phyloP scores from a whole-genome alignment of 2,329 filamentous ascomycete genomes.

The Penicillium sp. region DNA sequence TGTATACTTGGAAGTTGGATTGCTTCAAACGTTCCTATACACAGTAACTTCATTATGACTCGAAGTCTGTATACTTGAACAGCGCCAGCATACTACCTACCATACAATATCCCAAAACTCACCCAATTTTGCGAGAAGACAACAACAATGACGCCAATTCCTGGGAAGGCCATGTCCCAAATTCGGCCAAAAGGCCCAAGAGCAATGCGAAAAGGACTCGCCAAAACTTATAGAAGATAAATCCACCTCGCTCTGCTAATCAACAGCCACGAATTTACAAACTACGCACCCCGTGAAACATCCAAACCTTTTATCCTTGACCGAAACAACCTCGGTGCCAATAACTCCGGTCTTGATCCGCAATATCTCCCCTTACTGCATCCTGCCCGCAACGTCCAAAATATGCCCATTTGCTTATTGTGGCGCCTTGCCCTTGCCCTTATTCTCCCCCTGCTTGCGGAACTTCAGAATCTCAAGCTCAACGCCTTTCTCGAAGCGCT shows the following conservation, averaged over 20 bases:
- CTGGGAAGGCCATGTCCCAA: neutral
- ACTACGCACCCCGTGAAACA: neutral
- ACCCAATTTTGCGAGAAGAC: neutral
- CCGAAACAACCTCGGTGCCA: neutral
- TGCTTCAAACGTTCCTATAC: neutral
- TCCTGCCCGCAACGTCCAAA: neutral
- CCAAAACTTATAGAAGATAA: neutral
- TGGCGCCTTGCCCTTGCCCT: conserved; percentile 20
- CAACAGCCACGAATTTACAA: conserved; percentile 1
- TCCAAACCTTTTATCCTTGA: neutral
- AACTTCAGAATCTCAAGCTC: conserved; percentile 73
- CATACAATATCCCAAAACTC: neutral
- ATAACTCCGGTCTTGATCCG: conserved; percentile 1
- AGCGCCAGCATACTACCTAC: neutral
- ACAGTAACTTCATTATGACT: neutral
- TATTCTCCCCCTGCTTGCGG: conserved; percentile 47
- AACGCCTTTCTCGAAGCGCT: conserved; percentile 72
- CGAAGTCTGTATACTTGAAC: neutral
- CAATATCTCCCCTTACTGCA: conserved; percentile 6
- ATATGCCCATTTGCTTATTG: neutral
- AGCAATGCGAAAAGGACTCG: neutral
- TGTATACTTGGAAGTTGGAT: neutral
- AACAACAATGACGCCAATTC: neutral
- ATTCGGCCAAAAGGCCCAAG: neutral
- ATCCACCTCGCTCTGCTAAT: conserved; percentile 4